Percentiles rank a stretch among this genome's conserved stretches.
phyloP scores from a whole-genome alignment of 2,329 filamentous ascomycete genomes.

The Xylariaceae sp. region DNA sequence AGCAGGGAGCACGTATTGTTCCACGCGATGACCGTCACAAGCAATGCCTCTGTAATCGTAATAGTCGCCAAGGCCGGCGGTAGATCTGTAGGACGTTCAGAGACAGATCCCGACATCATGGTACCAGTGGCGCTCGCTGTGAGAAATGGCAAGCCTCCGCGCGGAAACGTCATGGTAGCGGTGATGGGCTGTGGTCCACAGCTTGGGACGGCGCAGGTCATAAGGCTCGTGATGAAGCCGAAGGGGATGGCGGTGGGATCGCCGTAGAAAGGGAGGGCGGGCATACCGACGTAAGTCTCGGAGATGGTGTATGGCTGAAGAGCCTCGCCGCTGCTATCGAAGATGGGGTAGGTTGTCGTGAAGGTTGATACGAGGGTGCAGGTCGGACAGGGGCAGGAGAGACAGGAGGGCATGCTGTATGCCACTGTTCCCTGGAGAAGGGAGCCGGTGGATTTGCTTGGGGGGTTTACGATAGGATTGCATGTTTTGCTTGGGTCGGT shows the following conservation, averaged over 20 bases:
- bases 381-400: slow-evolving; percentile 10
- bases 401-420: slow-evolving; percentile 13
- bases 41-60: no score
- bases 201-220: slow-evolving; percentile 9
- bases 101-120: neutral
- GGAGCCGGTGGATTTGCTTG: no score
- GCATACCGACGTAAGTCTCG: slow-evolving; percentile 19
- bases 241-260: slow-evolving; percentile 13
- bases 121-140: neutral
- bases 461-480: no score
- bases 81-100: slow-evolving; percentile 6
- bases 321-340: slow-evolving; percentile 8
- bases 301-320: slow-evolving; percentile 15
- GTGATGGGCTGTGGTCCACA: slow-evolving; percentile 6
- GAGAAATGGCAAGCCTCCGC: slow-evolving; percentile 4
- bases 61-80: no score
- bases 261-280: slow-evolving; percentile 14
- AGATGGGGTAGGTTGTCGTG: slow-evolving; percentile 9
- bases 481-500: neutral
- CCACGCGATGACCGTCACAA: no score
- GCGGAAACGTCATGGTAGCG: slow-evolving; percentile 13
- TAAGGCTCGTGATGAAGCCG: slow-evolving; percentile 15
- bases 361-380: slow-evolving; percentile 17
- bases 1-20: no score
- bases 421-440: neutral